Conservation (phyloP, 2,329 filamentous ascomycete species). For the Penicillium sp. region DNA sequence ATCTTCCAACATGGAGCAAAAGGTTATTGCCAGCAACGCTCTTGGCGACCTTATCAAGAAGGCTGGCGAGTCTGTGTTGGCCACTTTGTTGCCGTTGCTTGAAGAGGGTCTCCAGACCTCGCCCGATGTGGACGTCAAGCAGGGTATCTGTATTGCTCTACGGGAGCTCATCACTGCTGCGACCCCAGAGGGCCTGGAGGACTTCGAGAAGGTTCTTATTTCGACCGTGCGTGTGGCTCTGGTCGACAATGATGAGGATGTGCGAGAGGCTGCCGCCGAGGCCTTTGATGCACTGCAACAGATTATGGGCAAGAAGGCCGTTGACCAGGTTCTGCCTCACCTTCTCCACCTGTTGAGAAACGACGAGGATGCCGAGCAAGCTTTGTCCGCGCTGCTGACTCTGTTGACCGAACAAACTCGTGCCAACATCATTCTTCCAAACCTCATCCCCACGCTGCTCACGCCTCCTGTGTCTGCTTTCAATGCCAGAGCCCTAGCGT, state of each 20-base stretch:
- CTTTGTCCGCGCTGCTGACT: conserved; percentile 84
- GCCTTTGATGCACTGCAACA: conserved; percentile 94
- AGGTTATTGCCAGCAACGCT: conserved; percentile 95
- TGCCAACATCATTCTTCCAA: conserved; percentile 94
- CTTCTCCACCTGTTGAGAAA: conserved; percentile 84
- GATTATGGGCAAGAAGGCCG: conserved; percentile 85
- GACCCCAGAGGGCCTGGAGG: conserved; percentile 80
- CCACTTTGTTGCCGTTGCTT: conserved; percentile 81
- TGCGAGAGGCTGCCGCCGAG: conserved; percentile 91
- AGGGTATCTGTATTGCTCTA: conserved; percentile 95
- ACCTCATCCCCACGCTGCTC: conserved; percentile 88
- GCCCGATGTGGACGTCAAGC: conserved; percentile 85
- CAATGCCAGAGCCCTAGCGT: conserved; percentile 90
- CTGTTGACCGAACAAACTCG: conserved; percentile 88
- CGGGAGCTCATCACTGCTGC: conserved; percentile 89
- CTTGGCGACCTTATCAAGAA: conserved; percentile 95
- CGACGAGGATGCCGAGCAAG: conserved; percentile 84
- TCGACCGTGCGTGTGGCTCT: conserved; percentile 89
- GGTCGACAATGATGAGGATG: conserved; percentile 82
- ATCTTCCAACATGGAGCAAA: conserved; percentile 96
- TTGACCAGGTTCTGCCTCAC: conserved; percentile 91
- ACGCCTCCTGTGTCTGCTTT: conserved; percentile 87
- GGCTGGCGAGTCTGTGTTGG: conserved; percentile 87
- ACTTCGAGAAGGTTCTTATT: conserved; percentile 91
- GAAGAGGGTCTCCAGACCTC: conserved; percentile 86